Base-by-base conservation (phyloP, 73 alveolate species). In the Symbiodinium natans region DNA sequence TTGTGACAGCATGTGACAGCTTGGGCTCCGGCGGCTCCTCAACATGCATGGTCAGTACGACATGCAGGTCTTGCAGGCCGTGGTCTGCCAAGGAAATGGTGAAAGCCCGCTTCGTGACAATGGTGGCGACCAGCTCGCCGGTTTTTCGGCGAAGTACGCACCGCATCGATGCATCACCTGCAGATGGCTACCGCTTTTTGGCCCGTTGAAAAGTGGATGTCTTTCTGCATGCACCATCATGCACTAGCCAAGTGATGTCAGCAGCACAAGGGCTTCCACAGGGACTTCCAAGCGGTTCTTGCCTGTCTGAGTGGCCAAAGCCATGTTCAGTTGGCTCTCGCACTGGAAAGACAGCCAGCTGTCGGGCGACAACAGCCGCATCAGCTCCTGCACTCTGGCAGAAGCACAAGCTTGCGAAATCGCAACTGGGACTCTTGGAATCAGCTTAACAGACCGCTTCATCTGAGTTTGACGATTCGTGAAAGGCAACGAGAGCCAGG, bases 281-380 rank as follows among this genome's bases (percentile, higher is more conserved):
- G n/a, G n/a, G n/a, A n/a, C n/a, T n/a, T n/a, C n/a, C n/a, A n/a
- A n/a, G n/a, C n/a, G n/a, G n/a, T n/a, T n/a, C n/a, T n/a, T 23
- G 80, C 80, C 80, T 63, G 80, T 27, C 4, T 63, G 36, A 36
- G 80, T 63, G 80, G 80, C 80, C n/a, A n/a, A n/a, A n/a, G n/a
- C n/a, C 80, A 63, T 63, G 80, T 63, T 63, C 27, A 63, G 80
- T 36, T 29, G 80, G 80, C 80, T 63, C 80, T 63, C 80, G 80
- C 80, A 63, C 80, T 63, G 80, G 80, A 63, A 63, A 36, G 80
- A 25, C 29, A 25, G 27, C 1, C 80, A n/a, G 4, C 29, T 63
- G 4, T 63, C 80, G 33, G 80, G 80, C 80, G 80, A 63, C 38
- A 63, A 7, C 2, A 63, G 80, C 38, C 80, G 80, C 80, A 63